A percentile compares a stretch with the other conserved stretches of the same genome.
phyloP scores from a whole-genome alignment of 441 rosid species.

The Aleurites moluccanus region DNA sequence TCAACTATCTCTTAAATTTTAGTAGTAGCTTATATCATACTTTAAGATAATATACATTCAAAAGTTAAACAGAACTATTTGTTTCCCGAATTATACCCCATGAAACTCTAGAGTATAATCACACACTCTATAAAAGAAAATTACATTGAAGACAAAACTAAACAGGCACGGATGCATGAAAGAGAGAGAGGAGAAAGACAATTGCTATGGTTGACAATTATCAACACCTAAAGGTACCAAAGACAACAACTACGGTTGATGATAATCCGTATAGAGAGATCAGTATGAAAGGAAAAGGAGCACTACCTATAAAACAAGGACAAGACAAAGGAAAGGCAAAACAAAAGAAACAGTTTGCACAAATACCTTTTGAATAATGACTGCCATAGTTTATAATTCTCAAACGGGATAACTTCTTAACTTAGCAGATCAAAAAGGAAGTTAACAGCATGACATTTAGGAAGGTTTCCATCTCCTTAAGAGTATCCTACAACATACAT shows the following conservation, averaged over 20 bases:
- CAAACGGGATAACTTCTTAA: not conserved
- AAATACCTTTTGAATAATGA: not conserved
- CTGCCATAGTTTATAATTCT: not conserved
- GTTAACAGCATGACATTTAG: not conserved
- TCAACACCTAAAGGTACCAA: not conserved
- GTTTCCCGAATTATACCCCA: no score
- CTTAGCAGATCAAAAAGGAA: not conserved
- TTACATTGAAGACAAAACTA: no score
- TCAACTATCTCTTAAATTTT: no score
- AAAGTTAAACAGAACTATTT: no score
- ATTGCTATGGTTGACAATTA: no score
- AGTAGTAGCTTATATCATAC: no score
- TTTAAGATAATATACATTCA: no score
- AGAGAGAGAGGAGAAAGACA: not conserved
- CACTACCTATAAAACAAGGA: not conserved
- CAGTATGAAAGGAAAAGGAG: no score
- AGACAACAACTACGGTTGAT: not conserved
- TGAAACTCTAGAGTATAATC: no score
- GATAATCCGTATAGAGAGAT: not conserved
- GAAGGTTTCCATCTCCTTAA: not conserved
- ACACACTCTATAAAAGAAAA: no score
- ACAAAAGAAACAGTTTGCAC: not conserved
- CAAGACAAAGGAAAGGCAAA: not conserved
- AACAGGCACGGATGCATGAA: not conserved
- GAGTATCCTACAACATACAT: not conserved